Evolutionary conservation across 208 protist genomes (phyloP).

Genomic region (Trypanosoma mega): DNA sequence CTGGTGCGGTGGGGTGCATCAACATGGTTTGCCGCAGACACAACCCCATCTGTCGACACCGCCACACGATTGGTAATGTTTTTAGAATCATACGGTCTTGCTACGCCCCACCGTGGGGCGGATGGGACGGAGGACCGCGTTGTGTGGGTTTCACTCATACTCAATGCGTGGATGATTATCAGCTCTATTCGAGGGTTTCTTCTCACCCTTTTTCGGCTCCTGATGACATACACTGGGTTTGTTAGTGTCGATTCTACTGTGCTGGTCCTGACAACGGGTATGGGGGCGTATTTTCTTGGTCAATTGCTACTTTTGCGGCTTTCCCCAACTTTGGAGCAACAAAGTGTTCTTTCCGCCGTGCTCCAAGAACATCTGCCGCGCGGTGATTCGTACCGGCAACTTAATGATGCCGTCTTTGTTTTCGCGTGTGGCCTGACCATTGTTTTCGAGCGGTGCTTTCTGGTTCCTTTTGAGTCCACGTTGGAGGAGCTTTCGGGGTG

Average conservation of each 20-base stretch:
- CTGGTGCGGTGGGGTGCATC: conserved; percentile 23
- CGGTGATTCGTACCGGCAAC: conserved; percentile 20
- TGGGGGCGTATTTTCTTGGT: conserved; percentile 71
- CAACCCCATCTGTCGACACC: conserved; percentile 35
- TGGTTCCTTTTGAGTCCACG: background rate
- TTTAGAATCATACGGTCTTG: conserved; percentile 52
- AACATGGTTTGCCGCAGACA: background rate
- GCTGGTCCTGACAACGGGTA: conserved; percentile 56
- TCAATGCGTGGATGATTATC: conserved; percentile 75
- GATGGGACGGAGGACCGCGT: conserved; percentile 22
- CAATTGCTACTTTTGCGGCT: conserved; percentile 71
- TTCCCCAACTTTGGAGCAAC: conserved; percentile 34
- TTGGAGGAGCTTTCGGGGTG: background rate
- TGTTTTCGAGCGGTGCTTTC: conserved; percentile 37
- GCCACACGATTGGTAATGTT: conserved; percentile 48
- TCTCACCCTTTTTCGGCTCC: conserved; percentile 70
- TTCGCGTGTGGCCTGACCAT: conserved; percentile 34
- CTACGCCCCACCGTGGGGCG: conserved; percentile 10
- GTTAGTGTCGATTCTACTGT: conserved; percentile 64
- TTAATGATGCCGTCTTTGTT: conserved; percentile 71
- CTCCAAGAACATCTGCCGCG: conserved; percentile 18
- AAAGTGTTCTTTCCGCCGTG: conserved; percentile 14
- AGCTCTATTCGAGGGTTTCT: conserved; percentile 77
- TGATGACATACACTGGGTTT: conserved; percentile 50
- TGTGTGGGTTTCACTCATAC: conserved; percentile 23